Base-by-base conservation (phyloP, 179 eudicot genomes). In the Pouteria campechiana region DNA sequence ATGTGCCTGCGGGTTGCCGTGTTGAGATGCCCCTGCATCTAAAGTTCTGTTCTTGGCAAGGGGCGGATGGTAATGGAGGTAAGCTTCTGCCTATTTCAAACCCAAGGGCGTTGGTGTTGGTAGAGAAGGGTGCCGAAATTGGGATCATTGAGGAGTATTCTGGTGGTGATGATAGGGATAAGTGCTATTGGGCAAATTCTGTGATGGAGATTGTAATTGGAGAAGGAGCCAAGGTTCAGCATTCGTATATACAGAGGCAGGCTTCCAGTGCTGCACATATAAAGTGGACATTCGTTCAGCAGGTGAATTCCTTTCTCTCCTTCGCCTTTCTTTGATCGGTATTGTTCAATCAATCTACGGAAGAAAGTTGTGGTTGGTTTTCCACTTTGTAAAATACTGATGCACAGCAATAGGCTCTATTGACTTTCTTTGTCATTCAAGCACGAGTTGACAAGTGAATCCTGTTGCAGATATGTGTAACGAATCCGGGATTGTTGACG, bases 41-140 rank as follows among this genome's bases (percentile, higher is more conserved):
- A 55, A 79, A 72, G 61, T 82, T 70, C 52, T 60, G 48, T 28
- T 73, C 96, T 0, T 24, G 57, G 17, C 57, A 58, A 62, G 80
- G 85, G 63, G 60, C 63, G 10, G 79, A 65, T 30, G n/a, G n/a
- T n/a, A 44, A 30, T 10, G 94, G 64, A 47, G 70, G 70, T 22
- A 82, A 79, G 1, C 30, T 37, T 41, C 57, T 90, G 60, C 94
- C 94, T 0, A 52, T 79, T 28, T 90, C 96, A 24, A 90, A 79
- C 54, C 98, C 98, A 2, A 77, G 98, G 50, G 88, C 87, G 16
- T 52, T 90, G 51, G 75, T 86, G 53, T 39, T 90, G 67, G 96
- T 90, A 51, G 98, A 90, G 73, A 90, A 77, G 52, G 98, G 94
- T 36, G 96, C 87, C 35, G 80, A 86, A 48, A 56, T 89, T 70